These are phyloP conservation scores for Sparassis latifolia DNA, from an alignment of 1,284 basidiomycete genomes.

Conservation along the genomic window DNA sequence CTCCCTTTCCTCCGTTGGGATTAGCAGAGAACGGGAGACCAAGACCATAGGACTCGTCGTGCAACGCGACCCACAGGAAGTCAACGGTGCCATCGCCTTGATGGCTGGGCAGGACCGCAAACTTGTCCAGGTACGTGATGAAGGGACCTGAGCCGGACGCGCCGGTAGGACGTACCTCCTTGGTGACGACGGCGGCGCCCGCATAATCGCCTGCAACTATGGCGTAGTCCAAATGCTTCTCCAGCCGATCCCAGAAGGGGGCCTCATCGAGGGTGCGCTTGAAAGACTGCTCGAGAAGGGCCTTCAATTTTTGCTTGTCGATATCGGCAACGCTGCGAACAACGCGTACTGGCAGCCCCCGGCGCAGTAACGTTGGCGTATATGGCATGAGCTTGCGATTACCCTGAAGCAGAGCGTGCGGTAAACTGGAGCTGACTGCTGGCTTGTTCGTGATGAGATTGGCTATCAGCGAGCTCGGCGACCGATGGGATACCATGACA, in stretches of 20 bases:
- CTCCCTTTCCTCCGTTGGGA: constrained; percentile 88
- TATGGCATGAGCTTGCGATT: constrained; percentile 82
- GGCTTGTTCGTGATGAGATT: constrained; percentile 99
- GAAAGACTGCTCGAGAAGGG: constrained; percentile 86
- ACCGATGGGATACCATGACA: constrained; percentile 95
- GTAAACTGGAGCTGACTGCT: constrained; percentile 90
- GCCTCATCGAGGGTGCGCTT: constrained; percentile 66
- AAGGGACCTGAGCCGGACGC: constrained; percentile 29
- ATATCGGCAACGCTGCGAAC: constrained; percentile 61
- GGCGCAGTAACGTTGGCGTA: constrained; percentile 90
- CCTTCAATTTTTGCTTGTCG: constrained; percentile 72
- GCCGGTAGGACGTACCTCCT: constrained; percentile 47
- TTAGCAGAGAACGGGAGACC: constrained; percentile 93
- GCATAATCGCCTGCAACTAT: constrained; percentile 96
- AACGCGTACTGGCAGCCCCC: constrained; percentile 84
- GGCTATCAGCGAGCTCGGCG: constrained; percentile 90
- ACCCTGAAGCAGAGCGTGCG: constrained; percentile 84
- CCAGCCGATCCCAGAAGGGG: constrained; percentile 77
- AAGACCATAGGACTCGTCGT: constrained; percentile 97
- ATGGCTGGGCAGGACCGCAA: constrained; percentile 90
- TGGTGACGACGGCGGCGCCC: constrained; percentile 92
- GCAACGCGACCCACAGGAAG: constrained; percentile 97
- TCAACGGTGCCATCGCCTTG: constrained; percentile 99
- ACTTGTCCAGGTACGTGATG: constrained; percentile 97
- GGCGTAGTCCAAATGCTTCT: constrained; percentile 80